Evolutionary conservation across 371 early-diverging fungal genomes (phyloP), one percentile per base, ranked within the genome.

Genomic region (Mortierella sp.): DNA sequence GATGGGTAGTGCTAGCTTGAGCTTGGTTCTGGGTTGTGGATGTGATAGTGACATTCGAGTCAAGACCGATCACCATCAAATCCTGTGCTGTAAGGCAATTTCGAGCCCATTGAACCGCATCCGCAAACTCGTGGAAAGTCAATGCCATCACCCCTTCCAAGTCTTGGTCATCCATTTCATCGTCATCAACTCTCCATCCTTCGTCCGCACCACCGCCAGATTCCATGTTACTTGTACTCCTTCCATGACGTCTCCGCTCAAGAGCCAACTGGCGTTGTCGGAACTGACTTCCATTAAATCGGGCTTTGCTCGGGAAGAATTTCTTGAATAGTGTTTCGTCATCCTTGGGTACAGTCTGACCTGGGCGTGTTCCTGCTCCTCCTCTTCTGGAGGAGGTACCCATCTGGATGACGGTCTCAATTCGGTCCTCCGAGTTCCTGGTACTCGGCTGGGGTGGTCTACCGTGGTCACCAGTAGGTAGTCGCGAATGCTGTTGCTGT

Each of bases 51-150:
- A 14, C 28, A 16, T 66, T 66, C n/a, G 70, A 57, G 37, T 75
- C 71, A 21, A 66, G 66, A 1, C 76, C 76, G 9, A 75, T 67
- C 4, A 75, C 56, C 29, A 75, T 59, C 50, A 75, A 47, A 19
- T 75, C 76, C 58, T 70, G 76, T 0, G 71, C 71, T 0, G 76
- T 70, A 44, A 75, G 51, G 21, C 61, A 70, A 1, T 62, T 45
- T 4, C 71, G 62, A 0, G 76, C 64, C 76, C 76, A 75, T 7
- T 46, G 70, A n/a, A 70, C 43, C 4, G 71, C 68, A 52, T 75
- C 76, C 0, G 60, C 43, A 7, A 75, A 37, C 21, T 70, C 71
- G 12, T 75, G 76, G 55, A 75, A 75, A n/a, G 23, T 25, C 9
- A 75, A 19, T 0, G 52, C 52, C 64, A 67, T 65, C 16, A 70